Base-by-base conservation (phyloP, 305 asterid genomes). In the Solanum hybrid region DNA sequence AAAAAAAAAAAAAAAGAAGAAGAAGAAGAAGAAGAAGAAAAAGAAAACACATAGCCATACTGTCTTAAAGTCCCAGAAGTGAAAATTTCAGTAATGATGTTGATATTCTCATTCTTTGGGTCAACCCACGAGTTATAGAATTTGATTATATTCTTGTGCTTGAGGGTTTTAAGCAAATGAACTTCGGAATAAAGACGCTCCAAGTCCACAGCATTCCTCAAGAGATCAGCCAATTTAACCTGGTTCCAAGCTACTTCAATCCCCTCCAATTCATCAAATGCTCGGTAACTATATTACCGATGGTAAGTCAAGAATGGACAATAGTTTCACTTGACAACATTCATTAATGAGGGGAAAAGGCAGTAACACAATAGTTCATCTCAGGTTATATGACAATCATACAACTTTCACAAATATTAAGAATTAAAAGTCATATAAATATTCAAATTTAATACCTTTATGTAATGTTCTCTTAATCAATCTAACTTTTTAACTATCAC, bases 191-290 rank as follows among this genome's bases (percentile, higher is more conserved):
- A 95, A 91, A 97, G 76, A 14, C 98, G 95, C 88, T 96, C 99
- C 94, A 97, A 90, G 91, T 96, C 98, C 89, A 93, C 98, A 0
- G 96, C 27, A 89, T 96, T 96, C 92, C 97, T 93, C 91, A 97
- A 92, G 79, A 97, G 94, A 93, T 97, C 98, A 26, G 95, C 90
- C 22, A 96, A 94, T 92, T 95, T 97, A 90, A 97, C 97, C 91
- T 96, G 99, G 93, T 97, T 97, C 99, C 99, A 97, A 17, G 99
- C 99, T 89, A 96, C 99, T 94, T 97, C 99, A 84, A 96, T 96
- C 90, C 99, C 99, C 93, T 97, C 99, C 93, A 91, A 90, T 92
- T 94, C 98, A 93, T 97, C 99, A 93, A 97, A 97, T 85, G 99
- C 99, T 93, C 95, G 94, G 90, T 97, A 97, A 92, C 99, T 96